phyloP scores from a whole-genome alignment of 306 rosid genomes.

The Ochetophila trinervis region DNA sequence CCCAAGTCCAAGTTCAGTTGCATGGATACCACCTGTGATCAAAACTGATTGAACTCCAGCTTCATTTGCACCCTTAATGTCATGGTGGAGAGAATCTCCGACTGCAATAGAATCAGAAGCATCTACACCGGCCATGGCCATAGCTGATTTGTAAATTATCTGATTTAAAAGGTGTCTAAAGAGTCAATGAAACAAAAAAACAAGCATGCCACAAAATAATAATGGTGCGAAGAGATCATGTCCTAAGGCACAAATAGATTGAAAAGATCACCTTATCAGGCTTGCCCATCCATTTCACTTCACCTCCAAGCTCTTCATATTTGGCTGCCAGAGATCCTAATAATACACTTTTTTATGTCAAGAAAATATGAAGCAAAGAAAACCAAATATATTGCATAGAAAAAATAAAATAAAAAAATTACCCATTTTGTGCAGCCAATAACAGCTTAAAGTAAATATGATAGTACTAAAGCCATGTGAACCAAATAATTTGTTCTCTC shows the following conservation, averaged over 20 bases:
- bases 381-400: background rate
- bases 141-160: conserved; percentile 77
- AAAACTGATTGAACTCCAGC: conserved; percentile 68
- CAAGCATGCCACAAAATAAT: background rate
- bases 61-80: conserved; percentile 90
- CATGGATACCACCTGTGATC: conserved; percentile 78
- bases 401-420: background rate
- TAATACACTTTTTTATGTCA: conserved; percentile 15
- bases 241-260: background rate
- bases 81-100: conserved; percentile 95
- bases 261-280: conserved; percentile 67
- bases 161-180: conserved; percentile 22
- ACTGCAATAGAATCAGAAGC: conserved; percentile 68
- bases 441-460: too few relatives aligned
- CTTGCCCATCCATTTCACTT: conserved; percentile 99
- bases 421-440: background rate
- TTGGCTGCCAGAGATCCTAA: conserved; percentile 83
- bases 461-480: too few relatives aligned
- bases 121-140: conserved; percentile 67
- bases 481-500: too few relatives aligned
- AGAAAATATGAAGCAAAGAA: conserved; percentile 20
- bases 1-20: conserved; percentile 66
- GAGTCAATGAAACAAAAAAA: conserved; percentile 10
- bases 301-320: conserved; percentile 90
- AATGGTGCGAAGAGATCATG: conserved; percentile 5